These are phyloP conservation scores for Cordyceps javanica DNA, from an alignment of 2,329 filamentous ascomycete genomes.

Conservation along the genomic window DNA sequence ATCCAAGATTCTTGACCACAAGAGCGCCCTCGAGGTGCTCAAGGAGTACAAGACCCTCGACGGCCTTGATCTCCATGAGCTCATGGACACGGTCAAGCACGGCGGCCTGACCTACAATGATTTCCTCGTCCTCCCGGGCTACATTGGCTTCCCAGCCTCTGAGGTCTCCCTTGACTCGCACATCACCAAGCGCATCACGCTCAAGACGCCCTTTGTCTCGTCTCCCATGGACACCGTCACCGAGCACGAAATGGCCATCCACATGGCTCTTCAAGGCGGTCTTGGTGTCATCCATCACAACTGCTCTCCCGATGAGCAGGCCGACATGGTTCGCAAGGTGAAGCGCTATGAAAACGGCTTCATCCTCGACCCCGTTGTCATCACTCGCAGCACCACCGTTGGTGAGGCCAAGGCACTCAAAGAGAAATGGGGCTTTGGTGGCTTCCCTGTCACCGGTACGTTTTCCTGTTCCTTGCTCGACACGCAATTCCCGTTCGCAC, in stretches of 20 bases:
- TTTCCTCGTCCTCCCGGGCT: slow-evolving; percentile 92
- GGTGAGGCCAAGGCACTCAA: slow-evolving; percentile 87
- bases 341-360: slow-evolving; percentile 99
- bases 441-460: slow-evolving; percentile 97
- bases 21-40: slow-evolving; percentile 72
- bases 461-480: slow-evolving; percentile 8
- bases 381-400: slow-evolving; percentile 80
- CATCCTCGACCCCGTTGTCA: slow-evolving; percentile 91
- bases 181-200: slow-evolving; percentile 87
- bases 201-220: slow-evolving; percentile 95
- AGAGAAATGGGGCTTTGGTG: slow-evolving; percentile 97
- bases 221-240: slow-evolving; percentile 99
- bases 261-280: slow-evolving; percentile 85
- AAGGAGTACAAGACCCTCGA: slow-evolving; percentile 74
- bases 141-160: slow-evolving; percentile 95
- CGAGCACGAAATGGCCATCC: slow-evolving; percentile 98
- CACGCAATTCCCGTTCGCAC: slow-evolving; percentile 19
- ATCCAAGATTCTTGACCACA: slow-evolving; percentile 62
- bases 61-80: slow-evolving; percentile 78
- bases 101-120: slow-evolving; percentile 98
- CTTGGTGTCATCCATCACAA: slow-evolving; percentile 98
- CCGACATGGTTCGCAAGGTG: slow-evolving; percentile 98
- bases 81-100: slow-evolving; percentile 86
- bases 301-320: slow-evolving; percentile 94
- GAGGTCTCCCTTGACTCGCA: slow-evolving; percentile 84